Evolutionary conservation across 2,329 filamentous ascomycete species (phyloP).

Genomic region (Bretziella fagacearum): DNA sequence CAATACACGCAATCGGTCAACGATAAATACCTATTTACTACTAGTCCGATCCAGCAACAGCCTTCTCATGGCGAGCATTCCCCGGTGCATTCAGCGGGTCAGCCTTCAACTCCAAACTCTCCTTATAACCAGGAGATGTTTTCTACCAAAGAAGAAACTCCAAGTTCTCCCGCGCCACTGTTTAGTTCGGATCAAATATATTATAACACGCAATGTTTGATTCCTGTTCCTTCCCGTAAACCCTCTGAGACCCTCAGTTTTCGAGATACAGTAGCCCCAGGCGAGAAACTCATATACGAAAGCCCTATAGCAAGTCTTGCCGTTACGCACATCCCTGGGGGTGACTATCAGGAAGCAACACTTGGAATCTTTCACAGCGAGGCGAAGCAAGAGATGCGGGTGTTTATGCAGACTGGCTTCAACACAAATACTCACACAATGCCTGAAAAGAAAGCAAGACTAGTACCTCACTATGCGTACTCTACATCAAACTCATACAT

Average conservation of each 20-base stretch:
- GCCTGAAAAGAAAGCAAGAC: background rate
- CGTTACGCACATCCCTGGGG: background rate
- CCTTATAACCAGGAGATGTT: too few relatives aligned
- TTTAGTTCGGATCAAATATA: too few relatives aligned
- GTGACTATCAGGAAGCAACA: background rate
- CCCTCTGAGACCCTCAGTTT: background rate
- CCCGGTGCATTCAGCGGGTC: too few relatives aligned
- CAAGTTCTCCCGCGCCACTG: too few relatives aligned
- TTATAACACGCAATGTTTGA: too few relatives aligned
- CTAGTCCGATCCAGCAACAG: background rate
- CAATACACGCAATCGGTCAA: background rate
- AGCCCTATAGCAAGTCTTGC: background rate
- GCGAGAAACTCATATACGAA: conserved; percentile 8
- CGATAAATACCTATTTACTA: background rate
- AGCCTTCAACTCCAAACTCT: too few relatives aligned
- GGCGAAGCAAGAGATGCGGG: background rate
- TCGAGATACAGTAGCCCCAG: background rate
- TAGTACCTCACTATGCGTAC: conserved; percentile 9
- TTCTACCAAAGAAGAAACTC: too few relatives aligned
- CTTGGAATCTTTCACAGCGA: conserved; percentile 5
- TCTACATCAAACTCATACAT: background rate
- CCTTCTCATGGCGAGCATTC: too few relatives aligned
- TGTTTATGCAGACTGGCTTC: background rate
- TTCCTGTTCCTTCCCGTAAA: too few relatives aligned
- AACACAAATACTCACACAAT: background rate